A percentile compares a stretch with the other conserved stretches of the same genome.
Evolutionary conservation across 2,329 filamentous ascomycete species (phyloP).

Genomic region (Stachybotrys elegans): DNA sequence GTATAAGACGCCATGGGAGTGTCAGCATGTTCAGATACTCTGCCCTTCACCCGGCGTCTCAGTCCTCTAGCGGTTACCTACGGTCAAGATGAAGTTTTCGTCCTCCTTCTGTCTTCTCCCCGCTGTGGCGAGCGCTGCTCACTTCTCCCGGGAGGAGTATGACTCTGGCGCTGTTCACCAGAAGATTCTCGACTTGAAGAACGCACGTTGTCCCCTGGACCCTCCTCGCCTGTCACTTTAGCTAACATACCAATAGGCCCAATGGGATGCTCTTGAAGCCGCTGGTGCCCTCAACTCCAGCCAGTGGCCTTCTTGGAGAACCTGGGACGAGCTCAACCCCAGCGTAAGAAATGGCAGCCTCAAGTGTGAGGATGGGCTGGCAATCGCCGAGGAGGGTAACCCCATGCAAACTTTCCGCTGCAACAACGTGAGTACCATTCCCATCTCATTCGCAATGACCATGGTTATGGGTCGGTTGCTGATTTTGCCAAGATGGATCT

Average conservation of each 20-base stretch:
- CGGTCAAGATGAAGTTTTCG: conserved; percentile 10
- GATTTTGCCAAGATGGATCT: conserved; percentile 1
- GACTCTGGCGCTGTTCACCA: conserved; percentile 12
- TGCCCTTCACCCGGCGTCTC: too few species aligned
- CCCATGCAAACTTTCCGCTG: conserved; percentile 15
- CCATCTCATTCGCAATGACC: neutral
- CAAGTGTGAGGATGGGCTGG: conserved; percentile 8
- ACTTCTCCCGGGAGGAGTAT: conserved; percentile 8
- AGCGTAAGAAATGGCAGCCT: conserved; percentile 9
- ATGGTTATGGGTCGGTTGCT: neutral
- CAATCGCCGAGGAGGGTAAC: conserved; percentile 10
- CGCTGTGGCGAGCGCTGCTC: conserved; percentile 8
- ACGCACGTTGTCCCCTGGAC: neutral
- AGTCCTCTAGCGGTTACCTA: too few species aligned
- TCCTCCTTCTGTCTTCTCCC: conserved; percentile 7
- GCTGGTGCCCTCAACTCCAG: conserved; percentile 8
- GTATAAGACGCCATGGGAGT: too few species aligned
- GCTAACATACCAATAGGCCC: conserved; percentile 5
- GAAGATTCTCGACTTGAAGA: conserved; percentile 10
- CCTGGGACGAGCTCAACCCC: conserved; percentile 9
- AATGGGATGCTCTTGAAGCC: conserved; percentile 12
- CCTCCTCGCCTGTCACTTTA: neutral
- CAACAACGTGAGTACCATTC: conserved; percentile 13
- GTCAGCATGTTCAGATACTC: too few species aligned
- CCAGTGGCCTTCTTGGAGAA: conserved; percentile 10